These are phyloP conservation scores for Monilinia vaccinii-corymbosi DNA, from an alignment of 2,329 filamentous ascomycete species.

Conservation along the genomic window DNA sequence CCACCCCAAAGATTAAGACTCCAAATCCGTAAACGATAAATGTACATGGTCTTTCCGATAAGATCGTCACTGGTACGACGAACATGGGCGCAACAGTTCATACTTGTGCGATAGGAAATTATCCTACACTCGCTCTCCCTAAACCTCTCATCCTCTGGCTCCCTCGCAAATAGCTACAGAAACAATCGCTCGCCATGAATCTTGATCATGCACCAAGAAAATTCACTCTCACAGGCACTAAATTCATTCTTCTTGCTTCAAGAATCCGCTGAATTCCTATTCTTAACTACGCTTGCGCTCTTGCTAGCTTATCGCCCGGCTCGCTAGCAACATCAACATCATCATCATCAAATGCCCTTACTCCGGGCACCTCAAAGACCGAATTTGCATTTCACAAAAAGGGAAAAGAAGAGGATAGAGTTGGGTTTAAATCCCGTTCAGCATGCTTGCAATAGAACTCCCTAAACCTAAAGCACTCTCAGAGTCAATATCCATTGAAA, in stretches of 20 bases:
- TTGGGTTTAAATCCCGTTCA: neutral
- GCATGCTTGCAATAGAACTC: neutral
- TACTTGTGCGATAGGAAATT: too few species aligned
- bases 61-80: too few species aligned
- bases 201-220: neutral
- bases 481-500: constrained; percentile 4
- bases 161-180: too few species aligned
- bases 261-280: neutral
- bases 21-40: too few species aligned
- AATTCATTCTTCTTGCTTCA: neutral
- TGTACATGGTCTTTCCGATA: too few species aligned
- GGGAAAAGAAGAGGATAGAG: neutral
- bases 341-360: neutral
- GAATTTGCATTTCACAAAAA: neutral
- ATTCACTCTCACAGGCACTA: neutral
- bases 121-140: too few species aligned
- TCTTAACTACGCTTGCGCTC: too few species aligned
- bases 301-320: neutral
- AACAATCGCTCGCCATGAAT: neutral
- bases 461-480: neutral
- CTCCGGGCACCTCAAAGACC: neutral
- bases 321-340: neutral
- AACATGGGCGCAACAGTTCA: too few species aligned
- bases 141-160: too few species aligned
- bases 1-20: too few species aligned